These are phyloP conservation scores for Filosporella fistucella DNA, from an alignment of 495 filamentous ascomycete genomes.

Conservation along the genomic window DNA sequence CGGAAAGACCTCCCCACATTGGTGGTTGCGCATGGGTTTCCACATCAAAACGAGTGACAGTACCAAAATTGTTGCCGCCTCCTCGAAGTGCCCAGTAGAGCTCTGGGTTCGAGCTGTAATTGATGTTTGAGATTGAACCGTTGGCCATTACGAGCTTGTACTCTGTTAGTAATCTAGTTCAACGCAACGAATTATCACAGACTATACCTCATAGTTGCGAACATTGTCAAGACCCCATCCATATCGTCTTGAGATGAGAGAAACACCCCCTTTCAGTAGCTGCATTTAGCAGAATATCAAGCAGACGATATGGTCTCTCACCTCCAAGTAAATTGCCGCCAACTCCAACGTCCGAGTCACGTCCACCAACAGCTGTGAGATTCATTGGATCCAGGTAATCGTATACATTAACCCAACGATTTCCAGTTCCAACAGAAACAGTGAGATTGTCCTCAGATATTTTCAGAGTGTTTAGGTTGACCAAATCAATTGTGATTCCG, in stretches of 20 bases:
- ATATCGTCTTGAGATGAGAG: slow-evolving; percentile 22
- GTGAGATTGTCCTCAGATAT: slow-evolving; percentile 26
- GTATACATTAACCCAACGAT: slow-evolving; percentile 45
- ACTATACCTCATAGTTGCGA: slow-evolving; percentile 28
- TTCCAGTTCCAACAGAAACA: slow-evolving; percentile 32
- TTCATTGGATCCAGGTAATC: slow-evolving; percentile 31
- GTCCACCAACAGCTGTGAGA: slow-evolving; percentile 44
- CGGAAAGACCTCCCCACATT: background rate
- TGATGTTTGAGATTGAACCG: slow-evolving; percentile 41
- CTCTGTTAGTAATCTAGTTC: background rate
- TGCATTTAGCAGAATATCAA: background rate
- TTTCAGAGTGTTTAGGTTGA: slow-evolving; percentile 24
- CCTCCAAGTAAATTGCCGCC: slow-evolving; percentile 45
- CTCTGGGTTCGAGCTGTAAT: slow-evolving; percentile 36
- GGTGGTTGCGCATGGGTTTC: too few species aligned
- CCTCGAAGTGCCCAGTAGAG: slow-evolving; percentile 47
- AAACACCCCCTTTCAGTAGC: slow-evolving; percentile 26
- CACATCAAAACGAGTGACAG: slow-evolving; percentile 48
- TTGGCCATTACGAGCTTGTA: slow-evolving; percentile 44
- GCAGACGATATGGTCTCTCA: background rate
- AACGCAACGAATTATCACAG: background rate
- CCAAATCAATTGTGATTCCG: slow-evolving; percentile 27
- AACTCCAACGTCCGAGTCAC: slow-evolving; percentile 48
- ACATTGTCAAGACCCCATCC: slow-evolving; percentile 33
- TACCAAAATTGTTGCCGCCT: slow-evolving; percentile 44